phyloP scores from a whole-genome alignment of 2,329 filamentous ascomycete genomes.

The Ceratocystis destructans region DNA sequence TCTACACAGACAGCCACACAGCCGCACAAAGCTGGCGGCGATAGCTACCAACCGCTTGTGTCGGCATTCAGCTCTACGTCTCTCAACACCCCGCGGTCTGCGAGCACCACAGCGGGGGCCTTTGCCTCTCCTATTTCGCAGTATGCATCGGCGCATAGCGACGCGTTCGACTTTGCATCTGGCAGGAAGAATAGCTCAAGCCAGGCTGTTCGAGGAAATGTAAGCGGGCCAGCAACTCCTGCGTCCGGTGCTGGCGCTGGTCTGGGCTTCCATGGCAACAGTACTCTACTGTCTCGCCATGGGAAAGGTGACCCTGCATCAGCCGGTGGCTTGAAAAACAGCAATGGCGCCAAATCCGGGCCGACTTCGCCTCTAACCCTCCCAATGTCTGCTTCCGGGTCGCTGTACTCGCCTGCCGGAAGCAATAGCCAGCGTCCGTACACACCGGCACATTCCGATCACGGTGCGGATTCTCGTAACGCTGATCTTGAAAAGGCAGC shows the following conservation, averaged over 20 bases:
- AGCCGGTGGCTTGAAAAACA: neutral
- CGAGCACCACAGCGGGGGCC: neutral
- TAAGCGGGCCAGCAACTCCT: neutral
- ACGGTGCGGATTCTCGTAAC: neutral
- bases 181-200: neutral
- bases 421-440: neutral
- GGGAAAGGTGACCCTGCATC: neutral
- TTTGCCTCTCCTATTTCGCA: neutral
- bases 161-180: neutral
- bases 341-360: neutral
- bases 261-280: neutral
- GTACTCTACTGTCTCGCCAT: neutral
- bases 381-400: neutral
- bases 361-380: neutral
- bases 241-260: neutral
- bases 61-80: constrained; percentile 13
- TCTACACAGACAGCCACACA: neutral
- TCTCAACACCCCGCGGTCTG: constrained; percentile 10
- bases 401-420: neutral
- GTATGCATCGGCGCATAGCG: neutral
- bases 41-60: constrained; percentile 9
- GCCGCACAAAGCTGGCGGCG: neutral
- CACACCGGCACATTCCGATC: neutral
- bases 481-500: neutral
- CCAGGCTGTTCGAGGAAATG: neutral